Evolutionary conservation across 768 basidiomycete species (phyloP).

Genomic region (Lactarius tabidus): DNA sequence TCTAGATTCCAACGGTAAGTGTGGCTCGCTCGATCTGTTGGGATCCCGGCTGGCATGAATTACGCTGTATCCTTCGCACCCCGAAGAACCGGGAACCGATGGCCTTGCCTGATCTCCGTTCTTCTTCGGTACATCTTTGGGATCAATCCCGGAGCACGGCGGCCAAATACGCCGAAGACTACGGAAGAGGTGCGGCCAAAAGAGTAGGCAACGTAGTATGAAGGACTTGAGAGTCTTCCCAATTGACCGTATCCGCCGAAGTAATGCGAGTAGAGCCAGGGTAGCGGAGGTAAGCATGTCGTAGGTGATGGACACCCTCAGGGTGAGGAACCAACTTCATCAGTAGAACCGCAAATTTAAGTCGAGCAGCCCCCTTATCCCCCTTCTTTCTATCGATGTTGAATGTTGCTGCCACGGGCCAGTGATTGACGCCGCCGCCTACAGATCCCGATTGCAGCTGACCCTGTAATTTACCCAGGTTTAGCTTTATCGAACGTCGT

Average conservation of each 20-base stretch:
- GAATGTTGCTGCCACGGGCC: background rate
- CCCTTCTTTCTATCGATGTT: background rate
- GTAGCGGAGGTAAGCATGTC: slow-evolving; percentile 2
- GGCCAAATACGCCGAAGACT: background rate
- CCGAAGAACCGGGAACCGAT: background rate
- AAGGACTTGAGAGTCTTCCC: slow-evolving; percentile 3
- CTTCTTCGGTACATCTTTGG: background rate
- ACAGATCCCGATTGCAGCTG: background rate
- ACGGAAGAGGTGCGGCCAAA: background rate
- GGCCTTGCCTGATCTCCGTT: background rate
- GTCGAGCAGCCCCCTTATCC: background rate
- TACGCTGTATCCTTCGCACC: background rate
- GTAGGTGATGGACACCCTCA: background rate
- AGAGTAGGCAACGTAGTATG: background rate
- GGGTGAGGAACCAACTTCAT: background rate
- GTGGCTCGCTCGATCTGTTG: background rate
- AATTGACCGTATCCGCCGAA: background rate
- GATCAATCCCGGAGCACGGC: background rate
- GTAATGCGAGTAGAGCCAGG: background rate
- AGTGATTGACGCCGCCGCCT: background rate
- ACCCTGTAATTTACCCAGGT: background rate
- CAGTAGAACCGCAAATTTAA: background rate
- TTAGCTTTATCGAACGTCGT: background rate
- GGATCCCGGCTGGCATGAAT: background rate
- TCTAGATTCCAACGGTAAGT: background rate